Base-by-base conservation (phyloP, 2,329 filamentous ascomycete species). In the Alternaria incomplexa region DNA sequence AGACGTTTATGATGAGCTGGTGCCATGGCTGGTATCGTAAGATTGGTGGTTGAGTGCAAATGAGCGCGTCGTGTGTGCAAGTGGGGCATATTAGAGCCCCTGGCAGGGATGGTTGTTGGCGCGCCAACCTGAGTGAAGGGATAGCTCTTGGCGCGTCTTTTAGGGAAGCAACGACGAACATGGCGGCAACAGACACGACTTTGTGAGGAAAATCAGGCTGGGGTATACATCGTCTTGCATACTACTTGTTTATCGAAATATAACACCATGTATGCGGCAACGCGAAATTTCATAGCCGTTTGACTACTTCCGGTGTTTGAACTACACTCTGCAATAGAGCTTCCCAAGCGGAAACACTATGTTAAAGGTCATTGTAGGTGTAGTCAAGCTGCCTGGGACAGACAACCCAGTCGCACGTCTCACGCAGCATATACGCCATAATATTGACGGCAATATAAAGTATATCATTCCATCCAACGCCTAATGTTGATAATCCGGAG, bases 401-500 rank as follows among this genome's bases (percentile, higher is more conserved):
- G 5, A n/a, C 5, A 22, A 3, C 7, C 20, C 20, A 52, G 17
- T 47, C 15, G 22, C 28, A 52, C 15, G 20, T 13, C 25, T 47
- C 17, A n/a, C 22, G 26, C 25, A 56, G 12, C 17, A 22, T 47
- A 32, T 45, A 23, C 30, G 44, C 26, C 22, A 28, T 36, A 4
- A 30, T 50, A 7, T 57, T 57, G 45, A 36, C 36, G 26, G 28
- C 22, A 57, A 57, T 26, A 17, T 43, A 30, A 36, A 20, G 47
- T 44, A 44, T 23, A 50, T 48, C 45, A 23, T 57, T 46, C 55
- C 28, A 50, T 50, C 55, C 45, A 57, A 47, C 57, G 57, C 57
- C 57, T 60, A 28, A 36, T 46, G 44, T 55, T 23, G 46, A 60
- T 28, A 47, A 55, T n/a, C 28, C n/a, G 10, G 47, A 28, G 40